These are phyloP conservation scores for Gnomoniopsis sp. DNA, from an alignment of 2,329 filamentous ascomycete species.

Conservation along the genomic window DNA sequence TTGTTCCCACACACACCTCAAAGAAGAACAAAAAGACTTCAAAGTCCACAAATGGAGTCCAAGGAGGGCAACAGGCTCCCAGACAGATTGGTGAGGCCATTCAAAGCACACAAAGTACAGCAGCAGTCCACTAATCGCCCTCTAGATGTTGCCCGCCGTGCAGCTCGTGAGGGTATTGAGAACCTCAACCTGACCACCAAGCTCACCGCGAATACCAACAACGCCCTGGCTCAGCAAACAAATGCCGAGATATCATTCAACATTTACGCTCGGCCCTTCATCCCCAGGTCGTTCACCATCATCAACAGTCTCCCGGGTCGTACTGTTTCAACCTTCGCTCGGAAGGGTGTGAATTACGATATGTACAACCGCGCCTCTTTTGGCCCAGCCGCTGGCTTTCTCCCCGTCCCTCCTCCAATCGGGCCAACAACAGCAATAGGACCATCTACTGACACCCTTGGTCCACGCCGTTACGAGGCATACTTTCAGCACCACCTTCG, in stretches of 20 bases:
- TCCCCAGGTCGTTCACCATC: constrained; percentile 17
- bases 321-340: constrained; percentile 4
- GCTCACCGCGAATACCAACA: background rate
- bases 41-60: background rate
- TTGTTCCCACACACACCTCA: too few relatives aligned
- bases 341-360: constrained; percentile 12
- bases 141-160: background rate
- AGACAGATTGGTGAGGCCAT: background rate
- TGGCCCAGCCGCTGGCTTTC: constrained; percentile 7
- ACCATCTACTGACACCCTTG: background rate
- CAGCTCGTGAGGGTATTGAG: background rate
- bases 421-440: background rate
- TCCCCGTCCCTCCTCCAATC: background rate
- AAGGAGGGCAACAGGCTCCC: background rate
- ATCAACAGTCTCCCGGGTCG: constrained; percentile 17
- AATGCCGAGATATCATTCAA: constrained; percentile 15
- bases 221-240: background rate
- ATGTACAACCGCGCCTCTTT: constrained; percentile 8
- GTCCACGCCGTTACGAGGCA: constrained; percentile 16
- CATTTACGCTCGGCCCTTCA: constrained; percentile 21
- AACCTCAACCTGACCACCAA: background rate
- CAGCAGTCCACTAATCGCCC: background rate
- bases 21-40: background rate
- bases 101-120: background rate
- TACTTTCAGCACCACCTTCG: constrained; percentile 19